These are phyloP conservation scores for Vicia faba DNA, from an alignment of 306 rosid genomes.

Conservation along the genomic window DNA sequence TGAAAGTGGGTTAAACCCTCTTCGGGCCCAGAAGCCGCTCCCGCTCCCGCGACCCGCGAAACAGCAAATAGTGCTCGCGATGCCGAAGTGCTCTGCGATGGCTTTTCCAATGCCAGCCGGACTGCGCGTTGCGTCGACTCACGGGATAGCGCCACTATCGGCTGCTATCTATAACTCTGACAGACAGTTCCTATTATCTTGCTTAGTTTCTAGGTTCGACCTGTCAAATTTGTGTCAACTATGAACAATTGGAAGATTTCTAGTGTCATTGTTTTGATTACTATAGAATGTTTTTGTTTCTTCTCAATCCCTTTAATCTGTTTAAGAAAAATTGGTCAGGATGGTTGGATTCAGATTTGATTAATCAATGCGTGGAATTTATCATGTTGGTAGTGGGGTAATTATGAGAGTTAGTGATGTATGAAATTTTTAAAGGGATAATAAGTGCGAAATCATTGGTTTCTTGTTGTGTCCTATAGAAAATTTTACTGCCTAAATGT, in stretches of 20 bases:
- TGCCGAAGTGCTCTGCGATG: too few species aligned
- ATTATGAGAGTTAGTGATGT: slow-evolving; percentile 2
- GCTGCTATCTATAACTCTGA: too few species aligned
- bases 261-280: slow-evolving; percentile 20
- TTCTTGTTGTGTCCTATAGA: slow-evolving; percentile 7
- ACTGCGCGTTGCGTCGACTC: too few species aligned
- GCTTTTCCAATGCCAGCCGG: too few species aligned
- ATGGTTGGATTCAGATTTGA: slow-evolving; percentile 27
- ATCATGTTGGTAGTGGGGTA: slow-evolving; percentile 1
- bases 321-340: slow-evolving; percentile 9
- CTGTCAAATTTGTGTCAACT: slow-evolving; percentile 1
- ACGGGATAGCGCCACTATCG: too few species aligned
- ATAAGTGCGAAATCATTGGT: not conserved
- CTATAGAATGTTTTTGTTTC: not conserved
- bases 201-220: slow-evolving; percentile 15
- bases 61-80: too few species aligned
- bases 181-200: slow-evolving; percentile 16
- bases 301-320: slow-evolving; percentile 17
- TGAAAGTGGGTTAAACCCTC: too few species aligned
- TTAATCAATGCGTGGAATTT: slow-evolving; percentile 7
- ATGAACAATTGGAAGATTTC: slow-evolving; percentile 5
- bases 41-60: too few species aligned
- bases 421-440: slow-evolving; percentile 9
- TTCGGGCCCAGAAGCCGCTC: too few species aligned
- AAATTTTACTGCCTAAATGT: slow-evolving; percentile 6